Evolutionary conservation across 2,329 filamentous ascomycete genomes (phyloP).

Genomic region (Myrmaecium sp.): DNA sequence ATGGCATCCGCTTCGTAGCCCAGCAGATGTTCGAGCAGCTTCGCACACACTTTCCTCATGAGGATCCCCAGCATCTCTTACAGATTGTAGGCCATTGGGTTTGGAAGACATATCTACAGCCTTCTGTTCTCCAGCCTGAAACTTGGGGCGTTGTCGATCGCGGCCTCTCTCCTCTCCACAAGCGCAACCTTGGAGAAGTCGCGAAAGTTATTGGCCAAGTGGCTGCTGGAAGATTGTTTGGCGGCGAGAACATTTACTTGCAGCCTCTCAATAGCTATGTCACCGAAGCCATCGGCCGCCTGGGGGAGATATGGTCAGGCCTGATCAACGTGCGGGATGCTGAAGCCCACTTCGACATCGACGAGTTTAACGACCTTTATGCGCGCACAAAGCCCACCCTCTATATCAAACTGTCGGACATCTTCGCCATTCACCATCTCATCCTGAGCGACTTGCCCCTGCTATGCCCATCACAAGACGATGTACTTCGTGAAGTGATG

Average conservation of each 20-base stretch:
- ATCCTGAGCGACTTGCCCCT: constrained; percentile 61
- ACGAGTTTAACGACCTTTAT: constrained; percentile 96
- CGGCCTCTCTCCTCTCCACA: constrained; percentile 75
- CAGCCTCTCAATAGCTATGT: constrained; percentile 90
- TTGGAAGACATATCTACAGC: constrained; percentile 87
- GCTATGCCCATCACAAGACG: constrained; percentile 67
- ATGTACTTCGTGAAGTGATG: constrained; percentile 78
- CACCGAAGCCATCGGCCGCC: constrained; percentile 63
- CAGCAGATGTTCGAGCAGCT: constrained; percentile 73
- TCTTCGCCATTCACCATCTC: constrained; percentile 88
- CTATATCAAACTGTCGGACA: constrained; percentile 98
- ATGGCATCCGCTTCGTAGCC: constrained; percentile 75
- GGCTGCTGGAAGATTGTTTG: constrained; percentile 75
- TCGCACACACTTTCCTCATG: constrained; percentile 58
- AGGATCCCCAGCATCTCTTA: constrained; percentile 59
- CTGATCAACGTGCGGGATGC: constrained; percentile 73
- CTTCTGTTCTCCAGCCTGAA: constrained; percentile 76
- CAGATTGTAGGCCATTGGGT: constrained; percentile 82
- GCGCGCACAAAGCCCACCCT: constrained; percentile 90
- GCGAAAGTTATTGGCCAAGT: constrained; percentile 84
- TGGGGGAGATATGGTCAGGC: constrained; percentile 57
- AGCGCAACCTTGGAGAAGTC: constrained; percentile 79
- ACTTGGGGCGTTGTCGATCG: constrained; percentile 87
- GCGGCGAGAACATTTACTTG: constrained; percentile 84
- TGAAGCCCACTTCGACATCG: constrained; percentile 89